Evolutionary conservation across 306 rosid species (phyloP).

Genomic region (Cyclanthera cordifolia): DNA sequence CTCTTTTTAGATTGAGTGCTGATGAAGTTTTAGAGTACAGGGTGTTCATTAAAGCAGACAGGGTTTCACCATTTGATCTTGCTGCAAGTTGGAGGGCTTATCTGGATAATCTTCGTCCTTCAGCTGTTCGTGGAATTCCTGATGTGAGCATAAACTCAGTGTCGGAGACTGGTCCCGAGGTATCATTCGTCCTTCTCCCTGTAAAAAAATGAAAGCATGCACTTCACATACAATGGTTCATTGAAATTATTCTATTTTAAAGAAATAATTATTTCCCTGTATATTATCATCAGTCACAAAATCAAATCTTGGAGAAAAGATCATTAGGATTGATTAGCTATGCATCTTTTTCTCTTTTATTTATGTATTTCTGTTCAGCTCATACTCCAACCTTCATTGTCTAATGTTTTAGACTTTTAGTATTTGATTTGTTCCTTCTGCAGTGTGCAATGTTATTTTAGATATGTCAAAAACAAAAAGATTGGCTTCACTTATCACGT

Average conservation of each 20-base stretch:
- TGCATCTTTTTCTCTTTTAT: constrained; percentile 1
- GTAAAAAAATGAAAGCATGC: background rate
- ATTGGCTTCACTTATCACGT: background rate
- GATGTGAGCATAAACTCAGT: constrained; percentile 78
- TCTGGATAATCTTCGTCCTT: constrained; percentile 82
- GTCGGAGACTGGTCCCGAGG: constrained; percentile 59
- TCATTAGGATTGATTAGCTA: background rate
- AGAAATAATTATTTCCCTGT: background rate
- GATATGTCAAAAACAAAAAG: background rate
- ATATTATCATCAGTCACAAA: background rate
- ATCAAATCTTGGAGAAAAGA: background rate
- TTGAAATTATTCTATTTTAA: background rate
- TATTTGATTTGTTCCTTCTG: background rate
- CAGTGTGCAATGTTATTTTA: background rate
- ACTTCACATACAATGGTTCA: background rate
- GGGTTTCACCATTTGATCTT: constrained; percentile 96
- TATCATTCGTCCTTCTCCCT: background rate
- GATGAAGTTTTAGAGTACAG: constrained; percentile 70
- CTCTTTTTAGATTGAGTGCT: constrained; percentile 52
- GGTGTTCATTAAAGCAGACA: constrained; percentile 71
- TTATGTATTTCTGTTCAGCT: background rate
- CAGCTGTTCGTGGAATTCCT: constrained; percentile 87
- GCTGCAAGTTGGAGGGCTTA: constrained; percentile 99
- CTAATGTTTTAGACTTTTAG: background rate
- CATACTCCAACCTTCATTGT: background rate